Base-by-base conservation (phyloP, 2,329 filamentous ascomycete genomes). In the Dactylellina drechsleri region DNA sequence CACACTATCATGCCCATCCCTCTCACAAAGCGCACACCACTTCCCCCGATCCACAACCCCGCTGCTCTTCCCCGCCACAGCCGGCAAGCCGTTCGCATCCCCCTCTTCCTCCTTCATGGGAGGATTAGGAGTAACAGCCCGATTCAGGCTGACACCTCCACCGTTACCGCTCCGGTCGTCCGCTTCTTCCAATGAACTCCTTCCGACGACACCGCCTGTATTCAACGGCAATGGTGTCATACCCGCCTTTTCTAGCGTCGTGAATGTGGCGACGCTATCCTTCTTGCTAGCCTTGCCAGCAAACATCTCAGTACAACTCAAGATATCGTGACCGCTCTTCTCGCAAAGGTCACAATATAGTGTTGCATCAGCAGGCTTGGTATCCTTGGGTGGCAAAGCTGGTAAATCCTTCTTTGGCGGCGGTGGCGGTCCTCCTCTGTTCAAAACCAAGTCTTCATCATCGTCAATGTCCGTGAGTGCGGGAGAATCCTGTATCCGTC, bases 271-370 rank as follows among this genome's bases (percentile, higher is more conserved):
- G 5, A 77, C 53, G 23, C 62, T 76, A 36, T 74, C 66, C 50
- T 72, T 75, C 50, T 74, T 76, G 47, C 54, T 76, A 31, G 65
- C 61, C 53, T 77, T 77, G 28, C 70, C 59, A 1, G 86, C 89
- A 82, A 92, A 94, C 89, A 97, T 95, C 82, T 92, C 94, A 62
- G 91, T 93, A 85, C 94, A 98, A 20, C 92, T 96, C 67, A 98
- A 85, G 75, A 98, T 97, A 79, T 98, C 94, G 80, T 98, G 94
- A 15, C 94, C 93, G 54, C 88, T 87, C 40, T 91, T 92, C 83
- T 97, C 93, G 83, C 94, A 98, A 76, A 98, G 95, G 83, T 98
- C 95, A 82, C 94, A 98, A 91, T 92, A 96, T 77, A 93, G 28
- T 1, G 41, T 16, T 13, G 36, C 13, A 8, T 28, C 43, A 15